Evolutionary conservation across 805 yeast species (phyloP).

Genomic region (Cyberlindnera xylosilytica): DNA sequence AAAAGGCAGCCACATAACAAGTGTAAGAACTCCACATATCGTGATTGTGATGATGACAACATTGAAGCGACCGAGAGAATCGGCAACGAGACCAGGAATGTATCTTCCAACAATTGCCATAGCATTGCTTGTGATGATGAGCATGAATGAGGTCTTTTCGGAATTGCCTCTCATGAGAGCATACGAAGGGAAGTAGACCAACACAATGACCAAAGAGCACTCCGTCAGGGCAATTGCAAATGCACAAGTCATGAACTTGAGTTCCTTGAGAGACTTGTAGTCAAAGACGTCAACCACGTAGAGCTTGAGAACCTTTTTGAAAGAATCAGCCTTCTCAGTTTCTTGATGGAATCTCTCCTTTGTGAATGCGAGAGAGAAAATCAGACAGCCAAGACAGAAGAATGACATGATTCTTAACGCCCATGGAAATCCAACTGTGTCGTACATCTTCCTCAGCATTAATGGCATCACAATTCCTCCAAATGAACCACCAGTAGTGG

Average conservation of each 20-base stretch:
- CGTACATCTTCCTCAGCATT: constrained; percentile 39
- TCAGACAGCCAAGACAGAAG: constrained; percentile 30
- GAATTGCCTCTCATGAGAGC: constrained; percentile 43
- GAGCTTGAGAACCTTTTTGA: constrained; percentile 13
- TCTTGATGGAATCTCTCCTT: constrained; percentile 32
- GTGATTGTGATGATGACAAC: constrained; percentile 41
- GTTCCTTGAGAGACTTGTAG: constrained; percentile 39
- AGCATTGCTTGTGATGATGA: constrained; percentile 43
- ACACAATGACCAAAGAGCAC: constrained; percentile 40
- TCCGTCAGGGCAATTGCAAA: constrained; percentile 46
- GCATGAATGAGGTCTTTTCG: constrained; percentile 38
- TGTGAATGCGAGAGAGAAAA: constrained; percentile 27
- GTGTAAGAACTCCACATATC: constrained; percentile 31
- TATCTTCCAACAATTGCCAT: constrained; percentile 42
- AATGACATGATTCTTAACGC: constrained; percentile 48
- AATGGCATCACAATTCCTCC: constrained; percentile 51
- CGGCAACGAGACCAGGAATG: constrained; percentile 41
- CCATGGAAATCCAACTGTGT: constrained; percentile 50
- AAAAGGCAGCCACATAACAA: constrained; percentile 40
- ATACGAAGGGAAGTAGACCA: constrained; percentile 52
- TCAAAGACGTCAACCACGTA: constrained; percentile 28
- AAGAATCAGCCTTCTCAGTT: constrained; percentile 11
- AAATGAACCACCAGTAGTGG: constrained; percentile 48
- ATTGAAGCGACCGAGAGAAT: constrained; percentile 50
- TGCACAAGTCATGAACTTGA: constrained; percentile 41